Evolutionary conservation across 106 monocot genomes (phyloP).

Genomic region (Xerophyta viscosa): DNA sequence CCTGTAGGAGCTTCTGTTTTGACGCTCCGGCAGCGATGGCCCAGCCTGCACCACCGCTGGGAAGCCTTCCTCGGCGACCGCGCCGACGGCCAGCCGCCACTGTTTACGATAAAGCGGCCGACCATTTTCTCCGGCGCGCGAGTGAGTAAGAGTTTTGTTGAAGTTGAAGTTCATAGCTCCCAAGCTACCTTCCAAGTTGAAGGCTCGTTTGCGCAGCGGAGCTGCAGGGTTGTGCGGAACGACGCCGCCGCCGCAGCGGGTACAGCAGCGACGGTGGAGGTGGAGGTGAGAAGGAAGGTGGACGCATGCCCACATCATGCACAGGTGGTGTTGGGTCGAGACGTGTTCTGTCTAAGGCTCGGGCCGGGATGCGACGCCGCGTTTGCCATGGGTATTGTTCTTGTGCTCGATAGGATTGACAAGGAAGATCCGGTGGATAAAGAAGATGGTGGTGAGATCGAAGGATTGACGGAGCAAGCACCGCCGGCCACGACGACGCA

Average conservation of each 20-base stretch:
- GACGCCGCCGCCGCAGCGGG: neutral
- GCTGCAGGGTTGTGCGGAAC: slow-evolving; percentile 41
- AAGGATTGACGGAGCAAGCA: too few species aligned
- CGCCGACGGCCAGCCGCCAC: slow-evolving; percentile 52
- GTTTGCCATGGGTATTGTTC: slow-evolving; percentile 84
- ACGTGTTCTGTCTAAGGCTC: slow-evolving; percentile 71
- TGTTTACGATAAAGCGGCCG: slow-evolving; percentile 62
- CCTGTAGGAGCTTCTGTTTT: slow-evolving; percentile 58
- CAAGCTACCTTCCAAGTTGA: slow-evolving; percentile 46
- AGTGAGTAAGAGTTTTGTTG: slow-evolving; percentile 3
- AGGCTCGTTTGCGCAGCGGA: slow-evolving; percentile 67
- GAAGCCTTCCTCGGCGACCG: slow-evolving; percentile 76
- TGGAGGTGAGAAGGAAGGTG: slow-evolving; percentile 75
- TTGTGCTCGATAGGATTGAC: slow-evolving; percentile 73
- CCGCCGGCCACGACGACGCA: too few species aligned
- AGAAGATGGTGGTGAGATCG: too few species aligned
- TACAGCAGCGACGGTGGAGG: too few species aligned
- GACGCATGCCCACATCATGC: slow-evolving; percentile 18
- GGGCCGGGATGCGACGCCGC: slow-evolving; percentile 63
- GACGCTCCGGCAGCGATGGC: slow-evolving; percentile 49
- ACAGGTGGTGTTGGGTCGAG: slow-evolving; percentile 50
- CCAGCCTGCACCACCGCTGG: slow-evolving; percentile 92
- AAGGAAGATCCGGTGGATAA: neutral
- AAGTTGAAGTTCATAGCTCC: slow-evolving; percentile 35
- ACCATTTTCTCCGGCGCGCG: slow-evolving; percentile 48